Evolutionary conservation across 371 early-diverging fungal genomes (phyloP).

Genomic region (Syncephalastrum monosporum): DNA sequence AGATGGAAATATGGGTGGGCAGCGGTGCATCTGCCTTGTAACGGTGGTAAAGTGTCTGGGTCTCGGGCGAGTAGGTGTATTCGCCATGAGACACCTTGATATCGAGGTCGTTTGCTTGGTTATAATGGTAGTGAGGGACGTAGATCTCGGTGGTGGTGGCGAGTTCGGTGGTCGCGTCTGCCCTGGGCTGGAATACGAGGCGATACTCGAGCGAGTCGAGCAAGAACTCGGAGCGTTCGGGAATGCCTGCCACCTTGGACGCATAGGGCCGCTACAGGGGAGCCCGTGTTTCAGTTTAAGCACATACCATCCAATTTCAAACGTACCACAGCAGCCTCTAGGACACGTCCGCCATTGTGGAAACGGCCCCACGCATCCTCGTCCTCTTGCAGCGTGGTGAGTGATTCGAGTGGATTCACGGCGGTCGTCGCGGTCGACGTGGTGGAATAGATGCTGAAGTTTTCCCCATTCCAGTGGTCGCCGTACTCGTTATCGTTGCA

Average conservation of each 20-base stretch:
- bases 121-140: slow-evolving; percentile 12
- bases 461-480: slow-evolving; percentile 91
- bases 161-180: not conserved
- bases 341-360: slow-evolving; percentile 76
- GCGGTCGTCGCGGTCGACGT: too few species aligned
- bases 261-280: slow-evolving; percentile 71
- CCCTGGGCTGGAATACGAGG: slow-evolving; percentile 3
- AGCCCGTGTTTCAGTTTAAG: not conserved
- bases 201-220: slow-evolving; percentile 40
- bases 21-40: slow-evolving; percentile 1
- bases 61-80: slow-evolving; percentile 7
- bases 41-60: slow-evolving; percentile 8
- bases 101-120: not conserved
- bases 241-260: slow-evolving; percentile 73
- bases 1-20: too few species aligned
- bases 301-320: slow-evolving; percentile 2
- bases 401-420: too few species aligned
- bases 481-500: slow-evolving; percentile 76
- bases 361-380: slow-evolving; percentile 21
- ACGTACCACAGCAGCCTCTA: slow-evolving; percentile 74
- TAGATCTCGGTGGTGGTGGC: slow-evolving; percentile 10
- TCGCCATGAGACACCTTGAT: slow-evolving; percentile 6
- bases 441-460: slow-evolving; percentile 75
- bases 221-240: slow-evolving; percentile 59
- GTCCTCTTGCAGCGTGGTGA: not conserved